Evolutionary conservation across 768 basidiomycete species (phyloP).

Genomic region (Boletus subparvulus): DNA sequence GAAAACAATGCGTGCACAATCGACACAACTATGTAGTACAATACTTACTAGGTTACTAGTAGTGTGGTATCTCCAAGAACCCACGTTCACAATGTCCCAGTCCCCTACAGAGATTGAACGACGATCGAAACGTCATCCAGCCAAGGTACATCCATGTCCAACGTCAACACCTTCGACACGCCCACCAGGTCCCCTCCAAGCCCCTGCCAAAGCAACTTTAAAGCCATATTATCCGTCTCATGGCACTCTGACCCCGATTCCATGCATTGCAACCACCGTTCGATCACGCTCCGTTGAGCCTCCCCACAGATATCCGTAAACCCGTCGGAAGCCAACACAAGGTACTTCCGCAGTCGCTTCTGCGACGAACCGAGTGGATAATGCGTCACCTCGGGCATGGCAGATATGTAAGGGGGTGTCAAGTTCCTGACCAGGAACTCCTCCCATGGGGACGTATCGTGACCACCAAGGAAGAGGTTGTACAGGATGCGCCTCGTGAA

Average conservation of each 20-base stretch:
- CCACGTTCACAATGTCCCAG: neutral
- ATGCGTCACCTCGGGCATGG: constrained; percentile 63
- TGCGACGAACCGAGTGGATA: constrained; percentile 41
- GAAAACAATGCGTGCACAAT: neutral
- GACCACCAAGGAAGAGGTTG: constrained; percentile 61
- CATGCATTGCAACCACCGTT: constrained; percentile 52
- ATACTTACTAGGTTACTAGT: constrained; percentile 7
- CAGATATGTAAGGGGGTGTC: constrained; percentile 66
- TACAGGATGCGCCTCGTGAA: constrained; percentile 67
- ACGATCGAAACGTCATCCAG: constrained; percentile 68
- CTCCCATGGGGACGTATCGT: constrained; percentile 63
- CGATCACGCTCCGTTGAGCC: constrained; percentile 46
- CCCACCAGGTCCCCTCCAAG: constrained; percentile 55
- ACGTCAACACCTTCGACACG: constrained; percentile 58
- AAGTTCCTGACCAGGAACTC: constrained; percentile 60
- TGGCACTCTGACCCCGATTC: constrained; percentile 24
- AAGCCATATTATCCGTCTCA: constrained; percentile 48
- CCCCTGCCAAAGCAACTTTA: constrained; percentile 54
- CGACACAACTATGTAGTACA: neutral
- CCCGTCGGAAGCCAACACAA: constrained; percentile 66
- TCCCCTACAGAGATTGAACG: constrained; percentile 51
- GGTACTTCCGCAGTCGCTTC: constrained; percentile 43
- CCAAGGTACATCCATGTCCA: constrained; percentile 66
- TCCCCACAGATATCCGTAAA: constrained; percentile 60
- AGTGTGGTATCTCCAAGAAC: neutral